Percentiles rank a stretch among this genome's conserved stretches.
phyloP scores from a whole-genome alignment of 495 filamentous ascomycete species.

The Lasiosphaeria hispida region DNA sequence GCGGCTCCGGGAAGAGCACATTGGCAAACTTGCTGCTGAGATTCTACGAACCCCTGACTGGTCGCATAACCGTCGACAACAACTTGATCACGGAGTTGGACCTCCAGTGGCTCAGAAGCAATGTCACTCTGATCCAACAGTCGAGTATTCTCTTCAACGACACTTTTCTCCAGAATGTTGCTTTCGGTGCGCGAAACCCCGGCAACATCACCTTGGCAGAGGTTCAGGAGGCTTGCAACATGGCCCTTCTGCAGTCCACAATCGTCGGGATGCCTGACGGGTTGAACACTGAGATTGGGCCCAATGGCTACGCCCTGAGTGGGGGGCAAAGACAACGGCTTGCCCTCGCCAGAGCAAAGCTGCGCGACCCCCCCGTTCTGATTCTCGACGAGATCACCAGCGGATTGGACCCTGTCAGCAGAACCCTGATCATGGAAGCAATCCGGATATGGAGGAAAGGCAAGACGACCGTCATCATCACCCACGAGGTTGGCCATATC shows the following conservation, averaged over 20 bases:
- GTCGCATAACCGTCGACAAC: conserved; percentile 70
- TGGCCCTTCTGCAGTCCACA: conserved; percentile 70
- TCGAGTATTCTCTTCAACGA: conserved; percentile 81
- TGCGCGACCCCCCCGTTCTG: conserved; percentile 78
- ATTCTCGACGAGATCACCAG: conserved; percentile 89
- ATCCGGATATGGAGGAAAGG: conserved; percentile 71
- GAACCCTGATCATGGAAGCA: conserved; percentile 65
- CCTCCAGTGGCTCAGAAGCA: conserved; percentile 70
- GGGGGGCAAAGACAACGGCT: conserved; percentile 82
- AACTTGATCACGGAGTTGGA: conserved; percentile 60
- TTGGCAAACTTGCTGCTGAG: conserved; percentile 74
- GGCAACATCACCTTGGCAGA: conserved; percentile 49
- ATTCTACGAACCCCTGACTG: conserved; percentile 67
- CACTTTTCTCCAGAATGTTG: conserved; percentile 75
- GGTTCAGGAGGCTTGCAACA: conserved; percentile 56
- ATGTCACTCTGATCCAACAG: conserved; percentile 83
- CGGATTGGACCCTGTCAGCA: conserved; percentile 70
- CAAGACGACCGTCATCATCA: conserved; percentile 88
- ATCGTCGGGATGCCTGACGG: conserved; percentile 71
- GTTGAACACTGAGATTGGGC: conserved; percentile 69
- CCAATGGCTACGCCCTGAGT: conserved; percentile 68
- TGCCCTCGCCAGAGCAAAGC: conserved; percentile 68
- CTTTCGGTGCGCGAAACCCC: conserved; percentile 61
- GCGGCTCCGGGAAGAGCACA: conserved; percentile 93
- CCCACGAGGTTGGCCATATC: conserved; percentile 86